These are phyloP conservation scores for Hydrangea macrophylla DNA, from an alignment of 148 eudicot species.

Conservation along the genomic window DNA sequence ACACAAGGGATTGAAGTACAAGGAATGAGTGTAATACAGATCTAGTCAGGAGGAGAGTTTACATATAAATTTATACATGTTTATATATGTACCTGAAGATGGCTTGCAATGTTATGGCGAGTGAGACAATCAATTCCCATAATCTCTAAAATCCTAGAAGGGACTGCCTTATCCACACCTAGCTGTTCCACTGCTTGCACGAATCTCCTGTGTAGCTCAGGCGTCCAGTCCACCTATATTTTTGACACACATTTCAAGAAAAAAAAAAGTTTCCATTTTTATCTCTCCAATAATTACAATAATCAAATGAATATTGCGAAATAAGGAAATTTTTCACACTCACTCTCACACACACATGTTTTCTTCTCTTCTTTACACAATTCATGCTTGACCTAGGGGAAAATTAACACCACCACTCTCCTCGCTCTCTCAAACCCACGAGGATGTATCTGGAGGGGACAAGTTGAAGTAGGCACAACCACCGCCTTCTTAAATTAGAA, in stretches of 20 bases:
- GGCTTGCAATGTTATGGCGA: constrained; percentile 98
- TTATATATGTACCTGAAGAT: too few species aligned
- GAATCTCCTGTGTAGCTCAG: constrained; percentile 91
- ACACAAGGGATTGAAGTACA: too few species aligned
- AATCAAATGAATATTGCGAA: not conserved
- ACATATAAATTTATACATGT: too few species aligned
- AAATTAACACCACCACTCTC: not conserved
- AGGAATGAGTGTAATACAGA: too few species aligned
- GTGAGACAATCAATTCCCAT: constrained; percentile 97
- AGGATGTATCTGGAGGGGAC: too few species aligned
- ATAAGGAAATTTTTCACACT: not conserved
- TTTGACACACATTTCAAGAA: constrained; percentile 20
- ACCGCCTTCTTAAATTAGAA: too few species aligned
- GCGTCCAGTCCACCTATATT: constrained; percentile 98
- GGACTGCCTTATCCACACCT: constrained; percentile 98
- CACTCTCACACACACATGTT: not conserved
- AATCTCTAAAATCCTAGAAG: constrained; percentile 90
- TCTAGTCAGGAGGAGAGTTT: too few species aligned
- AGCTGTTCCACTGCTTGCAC: constrained; percentile 98
- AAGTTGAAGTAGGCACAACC: too few species aligned
- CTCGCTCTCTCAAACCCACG: too few species aligned
- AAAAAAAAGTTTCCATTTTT: constrained; percentile 8
- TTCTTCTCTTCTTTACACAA: not conserved
- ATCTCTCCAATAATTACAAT: constrained; percentile 10
- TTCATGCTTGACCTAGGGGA: not conserved